Evolutionary conservation across 1,284 basidiomycete species (phyloP), one percentile per base, ranked within the genome.

Genomic region (Ustilago bromivora): DNA sequence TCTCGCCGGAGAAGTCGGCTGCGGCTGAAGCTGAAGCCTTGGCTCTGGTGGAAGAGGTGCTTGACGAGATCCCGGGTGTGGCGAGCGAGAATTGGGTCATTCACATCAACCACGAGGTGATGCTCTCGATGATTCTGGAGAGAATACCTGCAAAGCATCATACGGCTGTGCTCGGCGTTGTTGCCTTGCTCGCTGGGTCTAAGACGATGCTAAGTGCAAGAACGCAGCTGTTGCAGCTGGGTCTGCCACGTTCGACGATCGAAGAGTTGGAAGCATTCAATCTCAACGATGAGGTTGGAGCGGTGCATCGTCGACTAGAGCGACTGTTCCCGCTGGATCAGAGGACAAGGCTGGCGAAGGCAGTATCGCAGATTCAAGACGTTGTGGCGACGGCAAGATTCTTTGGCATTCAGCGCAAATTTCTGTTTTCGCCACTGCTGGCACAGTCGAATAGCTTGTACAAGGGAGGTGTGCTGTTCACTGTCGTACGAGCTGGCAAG

Each of bases 391-490:
- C 90, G 57, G 91, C 92, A 9, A 85, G 84, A 17, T 88, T 90
- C 2, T 89, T 92, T 1, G 92, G 93, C 0, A 90, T 93, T 15
- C 87, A 88, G 15, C 88, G 90, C 19, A 88, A 89, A 0, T 89
- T 94, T 63, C 88, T 89, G 51, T 91, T 95, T 83, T 90, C 90
- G 68, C 93, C 93, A 1, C 86, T 94, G 41, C 76, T 88, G 38
- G 91, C 93, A 90, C 81, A 85, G 61, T 85, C 84, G 73, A 90
- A 90, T 76, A 85, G 87, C 0, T 89, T 91, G 78, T 94, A 93
- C 88, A 90, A 90, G 53, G 90, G 92, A 61, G 93, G 93, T 0
- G 88, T 94, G 28, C 88, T 92, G 56, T 89, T 95, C 66, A 92
- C 94, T 78, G 90, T 94, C 2, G 90, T 92, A 4, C 89, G 90